A percentile compares a stretch with the other conserved stretches of the same genome.
These are phyloP conservation scores for Auxenochlorella pyrenoidosa DNA, from an alignment of 139 green algal genomes.

Conservation along the genomic window DNA sequence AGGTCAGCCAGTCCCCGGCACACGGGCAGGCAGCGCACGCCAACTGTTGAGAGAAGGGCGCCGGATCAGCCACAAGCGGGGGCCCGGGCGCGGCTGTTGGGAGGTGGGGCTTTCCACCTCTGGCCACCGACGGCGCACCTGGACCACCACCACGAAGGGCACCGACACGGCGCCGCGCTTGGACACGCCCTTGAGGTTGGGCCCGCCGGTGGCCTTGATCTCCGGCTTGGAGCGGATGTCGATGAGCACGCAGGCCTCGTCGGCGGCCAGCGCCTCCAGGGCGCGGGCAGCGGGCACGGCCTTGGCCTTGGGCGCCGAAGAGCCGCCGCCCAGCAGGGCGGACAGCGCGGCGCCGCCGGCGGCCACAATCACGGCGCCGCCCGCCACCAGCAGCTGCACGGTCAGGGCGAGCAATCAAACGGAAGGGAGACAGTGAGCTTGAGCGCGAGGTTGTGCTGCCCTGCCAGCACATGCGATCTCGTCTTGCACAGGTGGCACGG, in stretches of 20 bases:
- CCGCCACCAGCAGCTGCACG: conserved; percentile 17
- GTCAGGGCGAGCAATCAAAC: too few relatives aligned
- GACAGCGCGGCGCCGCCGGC: conserved; percentile 5
- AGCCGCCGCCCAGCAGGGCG: conserved; percentile 18
- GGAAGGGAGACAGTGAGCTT: too few relatives aligned
- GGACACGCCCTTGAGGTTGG: conserved; percentile 50
- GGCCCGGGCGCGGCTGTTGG: too few relatives aligned
- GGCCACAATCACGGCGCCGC: not conserved
- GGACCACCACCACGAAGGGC: conserved; percentile 39
- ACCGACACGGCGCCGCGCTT: conserved; percentile 29
- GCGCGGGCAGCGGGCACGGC: conserved; percentile 29
- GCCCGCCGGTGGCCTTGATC: conserved; percentile 42
- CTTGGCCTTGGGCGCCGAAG: conserved; percentile 38
- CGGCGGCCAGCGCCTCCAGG: conserved; percentile 46
- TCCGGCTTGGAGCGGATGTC: conserved; percentile 58
- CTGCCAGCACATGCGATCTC: too few relatives aligned
- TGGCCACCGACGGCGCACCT: not conserved
- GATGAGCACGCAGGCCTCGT: conserved; percentile 34
- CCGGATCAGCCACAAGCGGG: not conserved
- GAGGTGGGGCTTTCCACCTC: too few relatives aligned
- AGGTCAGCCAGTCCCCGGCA: not conserved
- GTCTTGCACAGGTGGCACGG: too few relatives aligned
- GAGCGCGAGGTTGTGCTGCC: too few relatives aligned
- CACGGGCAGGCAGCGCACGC: not conserved
- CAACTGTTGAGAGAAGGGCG: too few relatives aligned